Percentiles rank a stretch among this genome's conserved stretches.
These are phyloP conservation scores for Venturia oleaginea DNA, from an alignment of 2,329 filamentous ascomycete genomes.

Conservation along the genomic window DNA sequence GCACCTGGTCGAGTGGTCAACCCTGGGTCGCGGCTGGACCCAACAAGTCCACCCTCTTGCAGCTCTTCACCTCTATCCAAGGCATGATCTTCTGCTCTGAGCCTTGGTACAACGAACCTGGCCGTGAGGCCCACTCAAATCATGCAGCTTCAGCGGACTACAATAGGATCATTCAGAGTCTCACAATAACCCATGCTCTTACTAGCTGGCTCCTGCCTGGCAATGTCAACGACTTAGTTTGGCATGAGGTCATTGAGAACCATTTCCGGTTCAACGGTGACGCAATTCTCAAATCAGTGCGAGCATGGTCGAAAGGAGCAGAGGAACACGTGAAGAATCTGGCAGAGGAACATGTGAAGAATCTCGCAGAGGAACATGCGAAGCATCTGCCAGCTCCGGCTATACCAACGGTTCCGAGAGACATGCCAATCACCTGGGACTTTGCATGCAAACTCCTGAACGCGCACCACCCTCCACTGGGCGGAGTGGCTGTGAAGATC, in stretches of 20 bases:
- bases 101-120: conserved; percentile 48
- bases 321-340: neutral
- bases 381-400: neutral
- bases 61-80: conserved; percentile 48
- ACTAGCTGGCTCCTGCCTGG: neutral
- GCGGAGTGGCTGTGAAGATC: neutral
- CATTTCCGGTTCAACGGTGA: conserved; percentile 19
- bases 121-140: neutral
- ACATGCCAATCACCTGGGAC: no score
- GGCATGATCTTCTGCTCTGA: conserved; percentile 47
- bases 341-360: neutral
- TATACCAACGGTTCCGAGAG: no score
- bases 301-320: neutral
- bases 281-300: neutral
- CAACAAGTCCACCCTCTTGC: conserved; percentile 40
- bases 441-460: neutral
- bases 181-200: neutral
- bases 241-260: conserved; percentile 20
- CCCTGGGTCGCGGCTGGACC: conserved; percentile 28
- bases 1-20: conserved; percentile 41
- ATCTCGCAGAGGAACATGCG: no score
- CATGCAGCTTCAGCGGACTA: neutral
- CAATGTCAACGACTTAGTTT: conserved; percentile 15
- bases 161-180: neutral
- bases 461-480: neutral